Conservation (phyloP, 2,329 filamentous ascomycete species). For the Epichloe uncinata region DNA sequence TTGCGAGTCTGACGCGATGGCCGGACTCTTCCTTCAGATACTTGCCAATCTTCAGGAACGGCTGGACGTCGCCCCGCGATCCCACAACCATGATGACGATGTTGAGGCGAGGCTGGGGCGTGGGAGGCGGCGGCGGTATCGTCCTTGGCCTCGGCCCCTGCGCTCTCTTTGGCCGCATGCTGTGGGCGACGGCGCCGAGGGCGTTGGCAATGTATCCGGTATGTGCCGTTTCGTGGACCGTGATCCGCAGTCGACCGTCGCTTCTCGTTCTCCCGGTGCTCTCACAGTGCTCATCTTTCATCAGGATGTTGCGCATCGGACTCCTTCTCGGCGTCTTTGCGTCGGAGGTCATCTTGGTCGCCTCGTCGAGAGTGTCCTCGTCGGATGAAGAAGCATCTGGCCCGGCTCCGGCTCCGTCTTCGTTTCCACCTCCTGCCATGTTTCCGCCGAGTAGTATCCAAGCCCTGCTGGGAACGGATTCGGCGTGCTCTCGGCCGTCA, state of each 20-base stretch:
- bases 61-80: constrained; percentile 66
- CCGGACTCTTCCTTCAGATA: constrained; percentile 57
- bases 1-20: constrained; percentile 65
- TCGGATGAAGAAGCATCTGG: constrained; percentile 3
- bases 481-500: constrained; percentile 1
- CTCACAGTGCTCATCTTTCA: constrained; percentile 45
- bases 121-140: constrained; percentile 15
- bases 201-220: constrained; percentile 63
- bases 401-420: not conserved
- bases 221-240: constrained; percentile 55
- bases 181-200: constrained; percentile 48
- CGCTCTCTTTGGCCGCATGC: constrained; percentile 9
- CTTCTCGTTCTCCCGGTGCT: constrained; percentile 52
- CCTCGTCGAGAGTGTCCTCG: not conserved
- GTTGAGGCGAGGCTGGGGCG: constrained; percentile 44
- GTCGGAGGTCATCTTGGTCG: not conserved
- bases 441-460: constrained; percentile 4
- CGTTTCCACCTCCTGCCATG: not conserved
- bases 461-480: constrained; percentile 6
- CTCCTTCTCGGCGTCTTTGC: not conserved
- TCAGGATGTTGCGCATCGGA: not conserved
- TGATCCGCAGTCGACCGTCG: constrained; percentile 60
- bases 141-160: constrained; percentile 7
- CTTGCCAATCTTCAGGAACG: constrained; percentile 63
- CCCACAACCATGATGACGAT: constrained; percentile 79